phyloP scores from a whole-genome alignment of 108 stramenopile genomes.

The Pseudonitzschia multiseries region DNA sequence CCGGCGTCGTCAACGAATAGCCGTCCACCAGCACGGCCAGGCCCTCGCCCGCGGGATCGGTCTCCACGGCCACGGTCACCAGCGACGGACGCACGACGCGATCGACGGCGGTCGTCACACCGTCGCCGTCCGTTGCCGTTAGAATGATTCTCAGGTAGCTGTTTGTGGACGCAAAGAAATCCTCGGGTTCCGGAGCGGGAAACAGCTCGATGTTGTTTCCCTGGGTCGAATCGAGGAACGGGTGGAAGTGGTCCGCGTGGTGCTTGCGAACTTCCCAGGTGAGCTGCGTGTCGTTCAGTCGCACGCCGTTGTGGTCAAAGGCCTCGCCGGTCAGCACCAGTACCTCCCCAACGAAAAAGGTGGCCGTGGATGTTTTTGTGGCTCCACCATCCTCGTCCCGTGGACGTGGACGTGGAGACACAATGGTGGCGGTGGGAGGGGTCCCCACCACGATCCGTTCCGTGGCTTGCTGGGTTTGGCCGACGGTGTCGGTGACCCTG shows the following conservation, averaged over 20 bases:
- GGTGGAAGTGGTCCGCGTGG: conserved; percentile 29
- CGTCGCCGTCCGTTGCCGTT: conserved; percentile 8
- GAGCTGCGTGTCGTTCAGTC: conserved; percentile 9
- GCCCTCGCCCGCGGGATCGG: not conserved
- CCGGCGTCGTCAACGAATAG: conserved; percentile 17
- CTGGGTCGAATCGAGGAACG: conserved; percentile 15
- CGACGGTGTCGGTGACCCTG: conserved; percentile 18
- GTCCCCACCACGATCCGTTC: not conserved
- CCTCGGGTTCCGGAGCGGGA: conserved; percentile 7
- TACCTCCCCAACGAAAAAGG: not conserved
- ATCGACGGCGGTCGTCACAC: conserved; percentile 7
- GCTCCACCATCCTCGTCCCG: no score
- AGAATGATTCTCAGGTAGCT: conserved; percentile 23
- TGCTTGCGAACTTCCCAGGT: conserved; percentile 39
- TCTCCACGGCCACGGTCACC: not conserved
- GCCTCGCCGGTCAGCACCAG: not conserved
- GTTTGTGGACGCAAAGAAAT: conserved; percentile 13
- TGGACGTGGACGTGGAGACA: not conserved
- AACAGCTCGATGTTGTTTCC: conserved; percentile 9
- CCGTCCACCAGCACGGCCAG: conserved; percentile 6
- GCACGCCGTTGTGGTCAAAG: not conserved
- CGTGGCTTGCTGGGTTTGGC: not conserved
- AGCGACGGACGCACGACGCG: conserved; percentile 12
- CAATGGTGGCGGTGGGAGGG: not conserved
- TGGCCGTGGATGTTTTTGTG: no score